Conservation (phyloP, 208 protist genomes). For the Paratrypanosoma confusum region DNA sequence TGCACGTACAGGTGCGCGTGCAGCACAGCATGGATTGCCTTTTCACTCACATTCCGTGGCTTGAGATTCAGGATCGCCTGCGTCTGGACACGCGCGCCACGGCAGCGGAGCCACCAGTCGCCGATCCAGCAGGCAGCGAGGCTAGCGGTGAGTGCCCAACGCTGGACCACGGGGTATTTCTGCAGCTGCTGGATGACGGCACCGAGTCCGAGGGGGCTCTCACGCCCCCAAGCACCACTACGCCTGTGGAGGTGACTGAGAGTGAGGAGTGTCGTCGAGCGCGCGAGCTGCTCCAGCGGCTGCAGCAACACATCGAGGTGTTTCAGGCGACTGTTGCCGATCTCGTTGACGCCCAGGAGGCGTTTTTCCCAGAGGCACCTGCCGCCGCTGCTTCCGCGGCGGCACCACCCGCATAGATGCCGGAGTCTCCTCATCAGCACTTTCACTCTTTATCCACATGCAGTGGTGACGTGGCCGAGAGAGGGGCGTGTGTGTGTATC, state of each 20-base stretch:
- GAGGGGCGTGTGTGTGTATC: too few species aligned
- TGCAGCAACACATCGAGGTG: constrained; percentile 45
- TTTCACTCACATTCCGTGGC: constrained; percentile 59
- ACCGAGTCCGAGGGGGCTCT: too few species aligned
- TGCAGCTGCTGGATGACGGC: too few species aligned
- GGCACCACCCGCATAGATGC: background rate
- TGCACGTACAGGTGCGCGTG: constrained; percentile 10
- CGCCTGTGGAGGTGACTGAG: too few species aligned
- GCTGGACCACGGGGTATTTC: too few species aligned
- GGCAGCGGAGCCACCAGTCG: too few species aligned
- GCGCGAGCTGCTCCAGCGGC: constrained; percentile 24
- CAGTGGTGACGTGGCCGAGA: too few species aligned
- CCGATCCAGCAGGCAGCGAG: too few species aligned
- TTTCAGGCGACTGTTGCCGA: constrained; percentile 74
- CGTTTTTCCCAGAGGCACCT: constrained; percentile 29
- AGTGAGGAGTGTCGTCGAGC: constrained; percentile 16
- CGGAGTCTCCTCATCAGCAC: constrained; percentile 29
- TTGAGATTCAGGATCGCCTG: constrained; percentile 40
- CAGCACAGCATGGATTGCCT: constrained; percentile 61
- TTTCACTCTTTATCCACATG: too few species aligned
- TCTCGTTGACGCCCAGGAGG: constrained; percentile 64
- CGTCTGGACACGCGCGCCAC: constrained; percentile 13
- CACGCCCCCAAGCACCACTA: too few species aligned
- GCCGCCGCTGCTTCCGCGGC: background rate
- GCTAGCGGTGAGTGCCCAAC: too few species aligned